A percentile compares a stretch with the other conserved stretches of the same genome.
phyloP scores from a whole-genome alignment of 23 red algal genomes.

The Gracilaria caudata region DNA sequence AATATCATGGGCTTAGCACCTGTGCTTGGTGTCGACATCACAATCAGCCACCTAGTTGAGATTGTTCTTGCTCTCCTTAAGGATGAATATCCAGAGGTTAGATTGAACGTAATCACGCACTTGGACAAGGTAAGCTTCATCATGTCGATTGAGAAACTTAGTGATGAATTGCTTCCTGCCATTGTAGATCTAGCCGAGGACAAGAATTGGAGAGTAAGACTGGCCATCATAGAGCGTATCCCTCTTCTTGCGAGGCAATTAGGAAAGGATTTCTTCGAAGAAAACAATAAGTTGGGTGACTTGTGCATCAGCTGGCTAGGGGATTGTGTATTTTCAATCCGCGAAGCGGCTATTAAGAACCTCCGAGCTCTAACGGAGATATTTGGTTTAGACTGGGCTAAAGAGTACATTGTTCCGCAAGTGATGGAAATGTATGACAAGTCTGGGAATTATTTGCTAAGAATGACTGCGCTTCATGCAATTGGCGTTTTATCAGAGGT shows the following conservation, averaged over 20 bases:
- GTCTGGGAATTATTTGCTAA: conserved; percentile 88
- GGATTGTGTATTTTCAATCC: conserved; percentile 94
- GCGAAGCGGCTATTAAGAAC: conserved; percentile 93
- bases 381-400: conserved; percentile 96
- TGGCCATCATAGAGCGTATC: conserved; percentile 92
- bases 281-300: conserved; percentile 86
- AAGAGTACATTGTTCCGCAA: conserved; percentile 81
- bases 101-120: conserved; percentile 90
- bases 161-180: conserved; percentile 89
- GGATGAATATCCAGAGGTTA: conserved; percentile 96
- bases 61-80: conserved; percentile 88
- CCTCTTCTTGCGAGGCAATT: conserved; percentile 90
- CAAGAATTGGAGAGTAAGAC: conserved; percentile 96
- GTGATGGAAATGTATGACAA: conserved; percentile 74
- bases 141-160: conserved; percentile 88
- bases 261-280: conserved; percentile 87
- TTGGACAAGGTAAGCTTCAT: conserved; percentile 92
- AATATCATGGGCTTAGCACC: conserved; percentile 96
- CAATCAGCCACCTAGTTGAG: conserved; percentile 73
- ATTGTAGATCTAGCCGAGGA: conserved; percentile 98
- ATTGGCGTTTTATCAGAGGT: conserved; percentile 83
- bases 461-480: conserved; percentile 94
- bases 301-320: conserved; percentile 91
- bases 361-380: conserved; percentile 73
- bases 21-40: conserved; percentile 73